Evolutionary conservation across 2,329 filamentous ascomycete genomes (phyloP), one percentile per base, ranked within the genome.

Genomic region (Nannizzia gypsea): DNA sequence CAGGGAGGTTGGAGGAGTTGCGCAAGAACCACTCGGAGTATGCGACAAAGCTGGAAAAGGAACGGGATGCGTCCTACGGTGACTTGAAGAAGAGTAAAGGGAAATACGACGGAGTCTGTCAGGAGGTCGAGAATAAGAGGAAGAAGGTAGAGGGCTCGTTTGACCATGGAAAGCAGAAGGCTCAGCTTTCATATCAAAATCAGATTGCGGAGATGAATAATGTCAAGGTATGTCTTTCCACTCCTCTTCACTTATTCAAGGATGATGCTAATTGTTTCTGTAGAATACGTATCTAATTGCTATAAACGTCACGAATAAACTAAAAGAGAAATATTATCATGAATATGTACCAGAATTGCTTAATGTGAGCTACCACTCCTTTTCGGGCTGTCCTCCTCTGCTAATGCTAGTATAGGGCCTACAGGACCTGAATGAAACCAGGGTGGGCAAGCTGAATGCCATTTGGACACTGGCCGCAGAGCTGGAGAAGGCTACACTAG

Each of bases 321-420:
- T 96, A 69, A 99, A 97, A 77, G 90, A 96, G 71, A 89, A 87
- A 70, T 97, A 97, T 77, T 99, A 96, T 70, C 87, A 97, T 71
- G 90, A 96, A 73, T 97, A 97, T 72, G 81, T 99, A 20, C 93
- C 93, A 6, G 93, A 97, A 70, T 77, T 97, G 61, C 81, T 99
- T 70, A 89, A 97, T 75, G 91, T 91, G 74, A 13, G 31, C 31
- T 74, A 78, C 61, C 8, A 3, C n/a, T 34, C 34, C 8, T 17
- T 15, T 54, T 42, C 15, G 11, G n/a, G 17, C 24, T 9, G 17
- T 34, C 26, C 52, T 20, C 28, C 15, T 15, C 24, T 46, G 50
- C 38, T 61, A 52, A 61, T 40, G 20, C 15, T 1, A 50, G 17
- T 15, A 42, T 44, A 76, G 80, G 84, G 83, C 66, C 76, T 99